phyloP scores from a whole-genome alignment of 2,329 filamentous ascomycete genomes.

The Colletotrichum theobromicola region DNA sequence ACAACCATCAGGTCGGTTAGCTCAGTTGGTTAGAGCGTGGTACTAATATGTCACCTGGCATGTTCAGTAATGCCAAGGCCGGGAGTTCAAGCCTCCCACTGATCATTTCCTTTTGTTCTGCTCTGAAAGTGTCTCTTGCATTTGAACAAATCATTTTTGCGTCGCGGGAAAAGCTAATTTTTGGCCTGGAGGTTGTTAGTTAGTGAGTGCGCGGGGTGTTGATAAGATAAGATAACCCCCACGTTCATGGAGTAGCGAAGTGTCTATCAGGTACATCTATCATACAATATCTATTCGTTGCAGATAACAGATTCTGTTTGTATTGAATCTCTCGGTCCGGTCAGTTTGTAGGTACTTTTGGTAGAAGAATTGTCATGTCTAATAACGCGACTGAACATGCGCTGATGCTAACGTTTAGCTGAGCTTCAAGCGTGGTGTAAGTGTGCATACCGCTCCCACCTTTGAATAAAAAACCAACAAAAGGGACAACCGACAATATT shows the following conservation, averaged over 20 bases:
- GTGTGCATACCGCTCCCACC: no score
- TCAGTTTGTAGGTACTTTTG: no score
- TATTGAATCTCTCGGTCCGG: no score
- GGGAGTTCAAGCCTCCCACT: slow-evolving; percentile 23
- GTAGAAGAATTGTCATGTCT: no score
- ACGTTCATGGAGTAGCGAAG: neutral
- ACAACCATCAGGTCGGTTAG: slow-evolving; percentile 11
- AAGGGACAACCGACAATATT: no score
- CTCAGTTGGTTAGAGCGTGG: slow-evolving; percentile 24
- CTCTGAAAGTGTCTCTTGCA: fast-evolving
- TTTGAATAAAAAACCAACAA: no score
- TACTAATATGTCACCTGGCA: slow-evolving; percentile 17
- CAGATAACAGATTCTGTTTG: no score
- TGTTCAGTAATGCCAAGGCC: slow-evolving; percentile 19
- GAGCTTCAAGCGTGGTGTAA: no score
- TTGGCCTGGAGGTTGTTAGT: neutral
- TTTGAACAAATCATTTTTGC: neutral
- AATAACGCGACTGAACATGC: no score
- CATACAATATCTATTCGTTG: no score
- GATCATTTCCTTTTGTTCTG: neutral
- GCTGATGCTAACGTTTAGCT: no score
- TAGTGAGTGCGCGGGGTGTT: neutral
- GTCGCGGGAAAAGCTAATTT: neutral
- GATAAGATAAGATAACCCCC: neutral
- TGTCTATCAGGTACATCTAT: neutral